These are phyloP conservation scores for Casuarina equisetifolia DNA, from an alignment of 306 rosid species.

Conservation along the genomic window DNA sequence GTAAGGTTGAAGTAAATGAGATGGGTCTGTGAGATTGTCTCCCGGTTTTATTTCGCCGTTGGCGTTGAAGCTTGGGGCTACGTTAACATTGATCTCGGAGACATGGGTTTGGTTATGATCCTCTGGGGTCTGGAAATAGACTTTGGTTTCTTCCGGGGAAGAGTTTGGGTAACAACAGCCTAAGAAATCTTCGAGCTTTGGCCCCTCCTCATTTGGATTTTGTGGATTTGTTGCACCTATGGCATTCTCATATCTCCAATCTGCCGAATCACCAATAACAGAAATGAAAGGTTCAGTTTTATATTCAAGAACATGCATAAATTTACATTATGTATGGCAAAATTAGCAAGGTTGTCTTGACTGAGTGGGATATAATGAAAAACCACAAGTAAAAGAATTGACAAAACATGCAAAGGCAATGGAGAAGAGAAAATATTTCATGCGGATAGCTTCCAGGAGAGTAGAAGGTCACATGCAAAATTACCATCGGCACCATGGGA, in stretches of 20 bases:
- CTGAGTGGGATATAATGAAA: no score
- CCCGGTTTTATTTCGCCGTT: conserved; percentile 37
- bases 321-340: no score
- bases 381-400: not conserved
- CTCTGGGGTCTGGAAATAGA: conserved; percentile 43
- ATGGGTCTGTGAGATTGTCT: conserved; percentile 40
- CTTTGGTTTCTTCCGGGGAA: conserved; percentile 46
- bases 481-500: conserved; percentile 58
- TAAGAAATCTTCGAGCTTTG: conserved; percentile 94
- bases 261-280: conserved; percentile 30
- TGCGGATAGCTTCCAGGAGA: not conserved
- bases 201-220: conserved; percentile 55
- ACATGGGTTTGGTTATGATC: conserved; percentile 30
- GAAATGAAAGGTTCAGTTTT: not conserved
- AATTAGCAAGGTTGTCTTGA: no score
- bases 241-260: conserved; percentile 75
- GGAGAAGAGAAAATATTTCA: not conserved
- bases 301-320: conserved; percentile 8
- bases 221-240: conserved; percentile 46
- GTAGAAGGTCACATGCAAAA: conserved; percentile 20
- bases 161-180: conserved; percentile 84
- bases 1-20: conserved; percentile 44
- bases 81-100: conserved; percentile 60
- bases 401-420: conserved; percentile 20
- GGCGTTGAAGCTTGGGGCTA: conserved; percentile 48